phyloP scores from a whole-genome alignment of 495 filamentous ascomycete species.

The Talaromyces stipitatus region DNA sequence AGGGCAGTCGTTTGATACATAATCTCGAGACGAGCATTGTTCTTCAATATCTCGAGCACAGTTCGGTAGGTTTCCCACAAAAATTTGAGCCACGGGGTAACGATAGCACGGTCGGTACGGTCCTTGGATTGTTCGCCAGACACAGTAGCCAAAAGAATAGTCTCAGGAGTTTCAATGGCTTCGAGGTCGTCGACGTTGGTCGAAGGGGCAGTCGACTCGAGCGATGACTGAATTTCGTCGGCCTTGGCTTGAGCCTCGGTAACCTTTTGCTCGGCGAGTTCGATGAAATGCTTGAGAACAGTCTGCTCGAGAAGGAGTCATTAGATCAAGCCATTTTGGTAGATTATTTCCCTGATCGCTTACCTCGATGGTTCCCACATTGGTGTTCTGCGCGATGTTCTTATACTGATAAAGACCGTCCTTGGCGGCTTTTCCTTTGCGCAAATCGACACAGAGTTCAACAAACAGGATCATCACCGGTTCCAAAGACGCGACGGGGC shows the following conservation, averaged over 20 bases:
- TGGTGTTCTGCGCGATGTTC: conserved; percentile 98
- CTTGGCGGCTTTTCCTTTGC: conserved; percentile 96
- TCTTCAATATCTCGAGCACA: conserved; percentile 94
- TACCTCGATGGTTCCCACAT: conserved; percentile 95
- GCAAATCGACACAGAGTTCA: conserved; percentile 90
- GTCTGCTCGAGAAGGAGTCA: conserved; percentile 40
- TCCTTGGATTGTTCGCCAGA: conserved; percentile 96
- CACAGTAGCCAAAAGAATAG: conserved; percentile 93
- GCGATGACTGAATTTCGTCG: conserved; percentile 81
- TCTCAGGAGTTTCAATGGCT: conserved; percentile 95
- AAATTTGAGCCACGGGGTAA: conserved; percentile 98
- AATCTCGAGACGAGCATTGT: conserved; percentile 94
- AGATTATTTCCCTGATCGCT: conserved; percentile 4
- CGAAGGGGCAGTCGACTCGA: conserved; percentile 63
- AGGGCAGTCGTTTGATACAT: conserved; percentile 98
- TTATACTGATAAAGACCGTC: conserved; percentile 99
- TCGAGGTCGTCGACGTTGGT: conserved; percentile 89
- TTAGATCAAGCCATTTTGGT: conserved; percentile 4
- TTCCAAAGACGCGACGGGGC: conserved; percentile 91
- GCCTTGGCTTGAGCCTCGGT: conserved; percentile 93
- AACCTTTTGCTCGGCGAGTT: conserved; percentile 92
- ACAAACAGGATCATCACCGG: conserved; percentile 97
- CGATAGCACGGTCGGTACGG: conserved; percentile 93
- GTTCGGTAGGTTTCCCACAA: conserved; percentile 99
- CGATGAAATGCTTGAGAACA: conserved; percentile 95